Base-by-base conservation (phyloP, 2,329 filamentous ascomycete genomes). In the Zymoseptoria brevis region DNA sequence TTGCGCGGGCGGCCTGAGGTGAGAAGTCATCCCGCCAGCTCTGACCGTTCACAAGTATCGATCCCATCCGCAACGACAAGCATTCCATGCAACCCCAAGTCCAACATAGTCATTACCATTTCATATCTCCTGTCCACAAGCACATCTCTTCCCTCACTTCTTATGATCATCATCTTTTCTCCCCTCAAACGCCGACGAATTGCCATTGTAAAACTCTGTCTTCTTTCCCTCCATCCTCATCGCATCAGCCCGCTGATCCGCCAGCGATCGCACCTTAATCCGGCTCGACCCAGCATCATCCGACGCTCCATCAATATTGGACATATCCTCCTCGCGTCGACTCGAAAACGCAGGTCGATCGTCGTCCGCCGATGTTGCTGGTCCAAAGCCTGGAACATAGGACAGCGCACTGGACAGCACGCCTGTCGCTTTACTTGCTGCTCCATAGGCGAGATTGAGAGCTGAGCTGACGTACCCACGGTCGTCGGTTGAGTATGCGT, bases 171-270 rank as follows among this genome's bases (percentile, higher is more conserved):
- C 80, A 64, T 86, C 83, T 41, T 81, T 82, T 55, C 74, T 72
- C 26, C 73, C 58, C 57, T 67, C 63, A 65, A 78, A 75, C 76
- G 83, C 74, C 78, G 92, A 89, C 71, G 89, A 89, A 70, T 96
- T 96, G 1, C 92, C 92, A 69, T 96, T 96, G 71, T 96, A 96
- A 53, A 95, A 82, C 69, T 95, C 87, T 51, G 79, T 78, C 48
- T 80, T 77, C 61, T 82, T 77, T 19, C 80, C 76, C 48, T 80
- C 70, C 64, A 58, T 60, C 58, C 66, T 70, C 53, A 64, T 66
- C 7, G 53, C 63, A 56, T 69, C 71, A 16, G 66, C 69, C 49
- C 75, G 64, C 67, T 78, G 76, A 71, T 80, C 78, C 19, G 76
- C 75, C 51, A 81, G 62, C 45, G 76, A 78, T 58, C 77, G 71